Percentiles rank a stretch among this genome's conserved stretches.
Evolutionary conservation across 2,329 filamentous ascomycete species (phyloP).

Genomic region (Didymella exigua): DNA sequence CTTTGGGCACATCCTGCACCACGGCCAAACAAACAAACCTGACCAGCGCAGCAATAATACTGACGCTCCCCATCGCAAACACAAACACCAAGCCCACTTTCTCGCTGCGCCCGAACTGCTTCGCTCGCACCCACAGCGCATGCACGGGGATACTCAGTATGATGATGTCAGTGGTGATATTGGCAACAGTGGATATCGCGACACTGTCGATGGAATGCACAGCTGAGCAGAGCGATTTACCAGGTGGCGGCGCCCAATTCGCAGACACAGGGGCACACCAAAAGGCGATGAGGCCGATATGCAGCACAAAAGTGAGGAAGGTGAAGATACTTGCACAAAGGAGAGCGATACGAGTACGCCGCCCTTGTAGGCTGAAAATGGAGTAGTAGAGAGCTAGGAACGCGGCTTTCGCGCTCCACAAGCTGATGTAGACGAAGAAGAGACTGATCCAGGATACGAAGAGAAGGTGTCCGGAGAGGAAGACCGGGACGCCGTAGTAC

Average conservation of each 20-base stretch:
- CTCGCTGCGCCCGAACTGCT: slow-evolving; percentile 15
- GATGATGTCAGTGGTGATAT: slow-evolving; percentile 36
- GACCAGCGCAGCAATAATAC: slow-evolving; percentile 34
- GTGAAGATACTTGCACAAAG: neutral
- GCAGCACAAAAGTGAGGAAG: neutral
- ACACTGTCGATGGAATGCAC: slow-evolving; percentile 16
- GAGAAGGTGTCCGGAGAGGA: slow-evolving; percentile 34
- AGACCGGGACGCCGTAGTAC: slow-evolving; percentile 22
- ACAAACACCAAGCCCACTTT: slow-evolving; percentile 33
- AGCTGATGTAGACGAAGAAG: slow-evolving; percentile 41
- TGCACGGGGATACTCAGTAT: slow-evolving; percentile 37
- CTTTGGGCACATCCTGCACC: slow-evolving; percentile 24
- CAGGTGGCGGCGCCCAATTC: neutral
- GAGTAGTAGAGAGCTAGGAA: slow-evolving; percentile 42
- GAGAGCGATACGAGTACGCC: slow-evolving; percentile 15
- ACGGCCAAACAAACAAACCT: slow-evolving; percentile 37
- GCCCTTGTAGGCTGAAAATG: slow-evolving; percentile 33
- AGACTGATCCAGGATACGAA: slow-evolving; percentile 41
- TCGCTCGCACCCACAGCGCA: slow-evolving; percentile 19
- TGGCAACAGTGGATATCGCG: slow-evolving; percentile 37
- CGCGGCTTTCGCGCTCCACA: slow-evolving; percentile 38
- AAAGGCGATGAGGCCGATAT: neutral
- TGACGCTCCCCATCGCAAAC: slow-evolving; percentile 33
- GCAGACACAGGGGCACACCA: neutral
- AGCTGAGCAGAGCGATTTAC: neutral